These are phyloP conservation scores for Pouteria glomerata DNA, from an alignment of 148 eudicot genomes.

Conservation along the genomic window DNA sequence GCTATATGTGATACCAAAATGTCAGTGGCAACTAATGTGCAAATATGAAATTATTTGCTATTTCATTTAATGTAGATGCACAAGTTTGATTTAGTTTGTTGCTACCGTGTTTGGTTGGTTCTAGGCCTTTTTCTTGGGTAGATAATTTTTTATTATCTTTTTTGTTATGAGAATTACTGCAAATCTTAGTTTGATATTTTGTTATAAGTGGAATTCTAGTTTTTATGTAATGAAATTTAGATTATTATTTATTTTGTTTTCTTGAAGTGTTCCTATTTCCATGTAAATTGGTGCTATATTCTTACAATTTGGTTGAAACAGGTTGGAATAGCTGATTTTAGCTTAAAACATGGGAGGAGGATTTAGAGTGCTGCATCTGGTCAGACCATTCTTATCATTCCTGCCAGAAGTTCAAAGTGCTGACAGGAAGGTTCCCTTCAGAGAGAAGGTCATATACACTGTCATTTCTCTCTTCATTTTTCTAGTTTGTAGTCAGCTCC, in stretches of 20 bases:
- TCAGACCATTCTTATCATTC: conserved; percentile 68
- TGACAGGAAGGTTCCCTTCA: conserved; percentile 71
- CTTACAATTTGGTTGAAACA: conserved; percentile 1
- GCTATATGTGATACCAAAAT: not conserved
- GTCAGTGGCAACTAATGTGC: not conserved
- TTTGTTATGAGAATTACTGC: not conserved
- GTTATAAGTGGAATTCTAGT: too few relatives aligned
- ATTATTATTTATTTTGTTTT: too few relatives aligned
- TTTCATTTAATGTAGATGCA: not conserved
- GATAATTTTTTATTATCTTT: too few relatives aligned
- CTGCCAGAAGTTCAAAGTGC: conserved; percentile 79
- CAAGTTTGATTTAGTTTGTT: not conserved
- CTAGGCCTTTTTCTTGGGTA: too few relatives aligned
- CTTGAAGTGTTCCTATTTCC: not conserved
- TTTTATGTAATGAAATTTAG: too few relatives aligned
- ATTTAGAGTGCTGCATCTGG: conserved; percentile 73
- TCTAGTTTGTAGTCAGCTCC: conserved; percentile 84
- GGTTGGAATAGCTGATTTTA: conserved; percentile 15
- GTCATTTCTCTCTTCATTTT: conserved; percentile 76
- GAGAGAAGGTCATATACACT: conserved; percentile 84
- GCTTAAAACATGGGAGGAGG: conserved; percentile 64
- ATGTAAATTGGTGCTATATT: not conserved
- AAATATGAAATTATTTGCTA: not conserved
- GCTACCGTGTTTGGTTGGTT: too few relatives aligned
- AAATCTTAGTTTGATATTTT: too few relatives aligned